These are phyloP conservation scores for Arachis monticola DNA, from an alignment of 331 rosid species.

Conservation along the genomic window DNA sequence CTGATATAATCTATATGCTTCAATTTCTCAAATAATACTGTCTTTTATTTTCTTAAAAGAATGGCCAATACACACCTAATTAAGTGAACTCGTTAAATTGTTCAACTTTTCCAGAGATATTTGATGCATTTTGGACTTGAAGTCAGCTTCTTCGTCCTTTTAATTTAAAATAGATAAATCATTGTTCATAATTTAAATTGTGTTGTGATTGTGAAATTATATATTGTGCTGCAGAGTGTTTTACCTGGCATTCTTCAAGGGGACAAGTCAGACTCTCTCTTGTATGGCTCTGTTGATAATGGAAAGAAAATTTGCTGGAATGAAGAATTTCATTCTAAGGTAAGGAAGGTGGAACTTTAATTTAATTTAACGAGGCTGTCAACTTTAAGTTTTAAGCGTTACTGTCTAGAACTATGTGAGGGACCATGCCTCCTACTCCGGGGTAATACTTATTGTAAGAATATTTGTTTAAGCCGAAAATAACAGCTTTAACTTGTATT, in stretches of 20 bases:
- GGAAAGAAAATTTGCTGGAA: constrained; percentile 99
- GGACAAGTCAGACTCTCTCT: constrained; percentile 93
- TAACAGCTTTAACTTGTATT: constrained; percentile 24
- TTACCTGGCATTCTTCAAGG: constrained; percentile 99
- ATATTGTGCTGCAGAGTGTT: constrained; percentile 77
- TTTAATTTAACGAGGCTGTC: constrained; percentile 16
- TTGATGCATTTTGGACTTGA: constrained; percentile 15
- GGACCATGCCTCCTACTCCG: neutral
- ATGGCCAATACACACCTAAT: neutral
- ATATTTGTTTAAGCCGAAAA: constrained; percentile 13
- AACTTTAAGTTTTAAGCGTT: constrained; percentile 20
- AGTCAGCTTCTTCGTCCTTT: constrained; percentile 8
- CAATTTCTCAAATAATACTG: neutral
- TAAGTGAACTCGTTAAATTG: neutral
- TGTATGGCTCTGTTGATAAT: constrained; percentile 98
- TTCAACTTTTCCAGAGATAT: neutral
- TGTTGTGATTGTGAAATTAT: constrained; percentile 18
- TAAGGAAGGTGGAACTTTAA: constrained; percentile 40
- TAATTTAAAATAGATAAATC: constrained; percentile 11
- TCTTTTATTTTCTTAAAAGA: neutral
- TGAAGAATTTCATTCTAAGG: constrained; percentile 97
- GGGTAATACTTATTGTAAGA: constrained; percentile 6
- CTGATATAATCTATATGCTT: neutral
- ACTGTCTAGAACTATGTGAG: neutral
- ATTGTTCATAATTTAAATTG: constrained; percentile 28